Conservation (phyloP, 768 basidiomycete genomes). For the Dioszegia aurantiaca region DNA sequence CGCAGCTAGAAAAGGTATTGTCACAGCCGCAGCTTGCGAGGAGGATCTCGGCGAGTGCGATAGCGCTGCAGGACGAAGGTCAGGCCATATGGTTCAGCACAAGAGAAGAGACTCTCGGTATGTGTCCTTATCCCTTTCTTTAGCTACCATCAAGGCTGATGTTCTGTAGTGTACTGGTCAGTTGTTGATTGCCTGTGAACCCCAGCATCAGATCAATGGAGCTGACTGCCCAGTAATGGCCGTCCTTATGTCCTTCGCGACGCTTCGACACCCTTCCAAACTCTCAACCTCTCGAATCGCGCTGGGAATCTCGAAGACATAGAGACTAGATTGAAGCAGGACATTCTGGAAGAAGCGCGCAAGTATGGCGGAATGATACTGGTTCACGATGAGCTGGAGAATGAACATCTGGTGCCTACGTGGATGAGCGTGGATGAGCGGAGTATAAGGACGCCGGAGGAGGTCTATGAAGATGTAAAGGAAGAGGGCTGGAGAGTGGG, state of each 20-base stretch:
- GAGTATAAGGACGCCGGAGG: conserved; percentile 80
- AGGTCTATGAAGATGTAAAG: conserved; percentile 78
- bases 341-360: conserved; percentile 79
- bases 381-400: conserved; percentile 85
- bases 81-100: conserved; percentile 82
- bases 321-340: conserved; percentile 75
- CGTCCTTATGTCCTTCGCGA: conserved; percentile 89
- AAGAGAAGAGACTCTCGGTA: conserved; percentile 90
- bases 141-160: conserved; percentile 8
- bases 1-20: conserved; percentile 15
- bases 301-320: conserved; percentile 93
- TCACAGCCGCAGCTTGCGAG: conserved; percentile 8
- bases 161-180: conserved; percentile 55
- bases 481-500: conserved; percentile 88
- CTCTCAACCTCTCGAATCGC: conserved; percentile 79
- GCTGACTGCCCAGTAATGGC: conserved; percentile 36
- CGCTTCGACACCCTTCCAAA: conserved; percentile 73
- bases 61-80: conserved; percentile 32
- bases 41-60: conserved; percentile 4
- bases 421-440: conserved; percentile 85
- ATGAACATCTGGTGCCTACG: conserved; percentile 76
- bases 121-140: conserved; percentile 44
- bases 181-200: too few species aligned
- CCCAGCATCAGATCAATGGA: neutral
- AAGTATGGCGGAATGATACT: conserved; percentile 85